phyloP scores from a whole-genome alignment of 176 grass and related monocot species.

The Eremochloa ophiuroides region DNA sequence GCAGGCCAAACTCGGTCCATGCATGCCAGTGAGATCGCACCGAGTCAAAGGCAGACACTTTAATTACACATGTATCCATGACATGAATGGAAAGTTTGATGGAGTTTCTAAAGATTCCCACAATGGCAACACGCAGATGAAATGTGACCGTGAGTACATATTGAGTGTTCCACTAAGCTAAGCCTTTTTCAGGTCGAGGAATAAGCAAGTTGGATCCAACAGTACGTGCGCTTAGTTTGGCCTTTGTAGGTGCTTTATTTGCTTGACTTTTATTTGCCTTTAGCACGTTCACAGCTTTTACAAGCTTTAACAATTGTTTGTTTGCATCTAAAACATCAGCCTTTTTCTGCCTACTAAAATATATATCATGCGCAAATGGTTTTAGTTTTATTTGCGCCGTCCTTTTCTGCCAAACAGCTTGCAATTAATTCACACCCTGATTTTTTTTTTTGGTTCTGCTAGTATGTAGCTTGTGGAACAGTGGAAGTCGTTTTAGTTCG shows the following conservation, averaged over 20 bases:
- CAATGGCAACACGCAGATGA: neutral
- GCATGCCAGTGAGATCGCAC: neutral
- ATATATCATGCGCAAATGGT: neutral
- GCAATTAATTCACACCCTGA: neutral
- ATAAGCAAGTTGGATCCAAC: constrained; percentile 27
- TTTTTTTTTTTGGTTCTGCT: neutral
- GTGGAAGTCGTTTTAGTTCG: too few relatives aligned
- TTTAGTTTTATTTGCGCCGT: neutral
- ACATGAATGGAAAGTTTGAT: neutral
- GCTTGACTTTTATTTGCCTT: constrained; percentile 37
- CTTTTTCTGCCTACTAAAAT: neutral
- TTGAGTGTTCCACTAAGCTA: neutral
- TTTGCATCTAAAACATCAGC: neutral
- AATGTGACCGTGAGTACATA: neutral
- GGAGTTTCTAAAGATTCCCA: constrained; percentile 9
- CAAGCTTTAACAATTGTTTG: neutral
- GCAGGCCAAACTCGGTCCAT: neutral
- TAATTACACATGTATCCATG: too few relatives aligned
- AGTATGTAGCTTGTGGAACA: too few relatives aligned
- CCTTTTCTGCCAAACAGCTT: neutral
- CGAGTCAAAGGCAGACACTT: neutral
- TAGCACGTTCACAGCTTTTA: constrained; percentile 24
- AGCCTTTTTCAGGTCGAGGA: neutral
- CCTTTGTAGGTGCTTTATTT: neutral
- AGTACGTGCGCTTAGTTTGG: constrained; percentile 23